Base-by-base conservation (phyloP, 1,284 basidiomycete species). In the Trametes hirsuta region DNA sequence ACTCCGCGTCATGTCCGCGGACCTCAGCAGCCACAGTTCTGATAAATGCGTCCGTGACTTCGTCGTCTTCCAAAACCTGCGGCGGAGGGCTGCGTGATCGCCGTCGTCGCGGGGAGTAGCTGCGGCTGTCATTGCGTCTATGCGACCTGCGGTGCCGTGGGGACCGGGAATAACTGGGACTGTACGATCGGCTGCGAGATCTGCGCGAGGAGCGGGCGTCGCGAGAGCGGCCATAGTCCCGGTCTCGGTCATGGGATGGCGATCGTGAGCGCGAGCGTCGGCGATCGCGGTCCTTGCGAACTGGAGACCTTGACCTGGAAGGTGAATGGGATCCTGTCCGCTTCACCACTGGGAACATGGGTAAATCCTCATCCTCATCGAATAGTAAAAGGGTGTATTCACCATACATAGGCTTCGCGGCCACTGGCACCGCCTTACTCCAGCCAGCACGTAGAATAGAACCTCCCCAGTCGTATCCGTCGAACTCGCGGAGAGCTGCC, bases 381-480 rank as follows among this genome's bases (percentile, higher is more conserved):
- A 14, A 15, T 12, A 25, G 21, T 1, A 25, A 11, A 14, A 12
- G 41, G 5, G 44, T 60, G 12, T 14, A 72, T 87, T 66, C 63
- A 97, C 95, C 86, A 77, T 92, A 97, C 66, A 91, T 78, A 1
- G 95, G 83, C 70, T 87, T 88, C 0, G 82, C 76, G 14, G 92
- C 94, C 53, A 97, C 79, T 6, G 94, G 90, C 15, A 98, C 93
- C 2, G 94, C 90, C 74, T 98, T 98, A 68, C 95, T 96, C 96
- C 97, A 99, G 18, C 94, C 93, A 14, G 96, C 90, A 25, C 92
- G 84, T 18, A 99, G 76, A 24, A 92, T 74, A 40, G 82, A 90
- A 0, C 94, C 95, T 58, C 91, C 92, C 95, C 95, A 98, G 50
- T 95, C 91, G 60, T 88, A 88, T 0, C 95, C 95, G 68, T 98